These are phyloP conservation scores for Narthecium ossifragum DNA, from an alignment of 106 monocot species.

Conservation along the genomic window DNA sequence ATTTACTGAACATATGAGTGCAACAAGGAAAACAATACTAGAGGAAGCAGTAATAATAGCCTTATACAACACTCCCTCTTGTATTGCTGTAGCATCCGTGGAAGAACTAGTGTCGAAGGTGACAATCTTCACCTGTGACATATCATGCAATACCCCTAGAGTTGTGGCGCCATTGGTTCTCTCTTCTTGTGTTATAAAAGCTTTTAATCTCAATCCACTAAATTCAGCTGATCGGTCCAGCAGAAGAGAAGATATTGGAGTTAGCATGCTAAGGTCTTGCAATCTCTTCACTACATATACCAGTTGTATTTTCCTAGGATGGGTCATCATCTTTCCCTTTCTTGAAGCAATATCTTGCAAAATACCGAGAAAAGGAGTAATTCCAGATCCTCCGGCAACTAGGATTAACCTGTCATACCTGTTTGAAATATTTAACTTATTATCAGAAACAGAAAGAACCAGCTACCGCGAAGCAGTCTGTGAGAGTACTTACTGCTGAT, in stretches of 20 bases:
- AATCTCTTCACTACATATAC: conserved; percentile 50
- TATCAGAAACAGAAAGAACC: too few relatives aligned
- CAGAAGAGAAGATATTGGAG: conserved; percentile 34
- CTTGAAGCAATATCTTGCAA: conserved; percentile 46
- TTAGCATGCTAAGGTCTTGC: conserved; percentile 63
- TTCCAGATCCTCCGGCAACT: conserved; percentile 78
- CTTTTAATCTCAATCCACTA: conserved; percentile 19
- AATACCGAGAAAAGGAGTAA: conserved; percentile 80
- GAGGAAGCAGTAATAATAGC: conserved; percentile 32
- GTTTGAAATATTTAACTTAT: too few relatives aligned
- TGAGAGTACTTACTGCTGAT: conserved; percentile 32
- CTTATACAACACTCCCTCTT: conserved; percentile 26
- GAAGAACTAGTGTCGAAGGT: conserved; percentile 1
- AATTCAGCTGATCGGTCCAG: conserved; percentile 6
- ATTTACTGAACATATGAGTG: conserved; percentile 31
- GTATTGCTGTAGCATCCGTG: background rate
- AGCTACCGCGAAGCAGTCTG: too few relatives aligned
- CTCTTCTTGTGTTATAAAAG: conserved; percentile 60
- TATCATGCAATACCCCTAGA: conserved; percentile 24
- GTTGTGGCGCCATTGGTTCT: conserved; percentile 9
- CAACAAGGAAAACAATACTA: conserved; percentile 32
- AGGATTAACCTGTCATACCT: conserved; percentile 71
- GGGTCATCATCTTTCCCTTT: conserved; percentile 1
- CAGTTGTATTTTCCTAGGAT: conserved; percentile 29
- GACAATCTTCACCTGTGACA: conserved; percentile 22